Evolutionary conservation across 1,284 basidiomycete genomes (phyloP), one percentile per base, ranked within the genome.

Genomic region (Sporisorium graminicola): DNA sequence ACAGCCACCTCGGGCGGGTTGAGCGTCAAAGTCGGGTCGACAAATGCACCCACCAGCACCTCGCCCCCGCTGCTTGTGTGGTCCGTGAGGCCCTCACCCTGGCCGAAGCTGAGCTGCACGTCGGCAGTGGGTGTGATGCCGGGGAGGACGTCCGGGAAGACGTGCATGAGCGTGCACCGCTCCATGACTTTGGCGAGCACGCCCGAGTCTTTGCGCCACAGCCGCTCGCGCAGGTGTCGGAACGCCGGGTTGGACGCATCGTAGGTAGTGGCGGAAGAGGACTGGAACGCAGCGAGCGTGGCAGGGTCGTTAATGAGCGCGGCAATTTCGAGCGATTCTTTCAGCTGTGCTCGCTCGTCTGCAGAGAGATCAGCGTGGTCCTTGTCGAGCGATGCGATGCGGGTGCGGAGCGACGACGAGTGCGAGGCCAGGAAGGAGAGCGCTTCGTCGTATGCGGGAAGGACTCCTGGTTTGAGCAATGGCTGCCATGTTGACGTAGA

Each of bases 141-240:
- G 0, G 93, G 90, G 8, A 98, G 85, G 2, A 95, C 87, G 84
- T 98, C 96, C 0, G 96, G 95, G 4, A 97, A 88, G 58, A 98
- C 91, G 57, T 91, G 88, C 93, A 98, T 94, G 86, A 94, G 92
- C 80, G 92, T 89, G 51, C 96, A 86, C 79, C 95, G 91, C 86
- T 98, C 93, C 93, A 97, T 97, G 91, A 94, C 81, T 37, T 50
- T 46, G 12, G 58, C 71, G 8, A 80, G 58, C 22, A 70, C 58
- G 9, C 75, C 75, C 12, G 69, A 65, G 26, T 70, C 58, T 7
- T 58, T 29, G 56, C 92, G 89, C 96, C 96, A 98, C 66, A 89
- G 88, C 77, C 93, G 90, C 86, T 98, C 93, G 3, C 92, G 87
- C 24, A 98, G 87, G 84, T 93, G 90, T 22, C 94, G 89, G 84